Evolutionary conservation across 108 stramenopile species (phyloP).

Genomic region (Discostella pseudostelligera): DNA sequence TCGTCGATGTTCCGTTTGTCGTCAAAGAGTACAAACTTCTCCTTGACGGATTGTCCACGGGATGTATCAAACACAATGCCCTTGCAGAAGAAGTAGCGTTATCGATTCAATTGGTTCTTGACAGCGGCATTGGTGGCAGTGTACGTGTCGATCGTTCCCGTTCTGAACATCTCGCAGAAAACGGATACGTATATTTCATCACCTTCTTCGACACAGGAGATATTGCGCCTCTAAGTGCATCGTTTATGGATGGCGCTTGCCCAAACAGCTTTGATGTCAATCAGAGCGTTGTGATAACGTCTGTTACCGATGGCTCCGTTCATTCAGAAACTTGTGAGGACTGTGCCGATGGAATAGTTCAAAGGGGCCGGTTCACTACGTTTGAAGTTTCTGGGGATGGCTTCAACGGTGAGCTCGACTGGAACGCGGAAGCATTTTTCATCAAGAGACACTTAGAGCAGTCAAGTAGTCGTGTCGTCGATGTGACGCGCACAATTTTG

Average conservation of each 20-base stretch:
- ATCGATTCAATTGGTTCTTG: constrained; percentile 30
- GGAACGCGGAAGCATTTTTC: constrained; percentile 55
- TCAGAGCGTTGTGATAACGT: constrained; percentile 41
- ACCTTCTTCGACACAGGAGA: constrained; percentile 51
- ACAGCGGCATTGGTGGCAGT: constrained; percentile 33
- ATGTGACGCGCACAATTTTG: constrained; percentile 62
- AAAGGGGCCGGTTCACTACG: constrained; percentile 47
- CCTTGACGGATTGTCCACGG: constrained; percentile 28
- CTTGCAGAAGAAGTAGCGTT: constrained; percentile 23
- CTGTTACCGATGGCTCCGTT: constrained; percentile 43
- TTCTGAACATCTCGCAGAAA: constrained; percentile 45
- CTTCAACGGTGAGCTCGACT: constrained; percentile 32
- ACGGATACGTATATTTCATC: constrained; percentile 53
- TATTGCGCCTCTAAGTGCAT: constrained; percentile 17
- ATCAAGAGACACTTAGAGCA: constrained; percentile 50
- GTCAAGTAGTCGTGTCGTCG: constrained; percentile 41
- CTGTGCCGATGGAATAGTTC: constrained; percentile 70
- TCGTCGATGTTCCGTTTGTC: constrained; percentile 12
- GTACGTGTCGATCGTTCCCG: constrained; percentile 40
- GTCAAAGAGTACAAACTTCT: constrained; percentile 35
- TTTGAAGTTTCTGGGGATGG: constrained; percentile 52
- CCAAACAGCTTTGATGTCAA: constrained; percentile 30
- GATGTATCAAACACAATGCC: constrained; percentile 54
- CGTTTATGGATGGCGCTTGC: constrained; percentile 35
- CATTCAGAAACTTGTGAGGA: constrained; percentile 49